These are phyloP conservation scores for Ziziphus jujuba DNA, from an alignment of 306 rosid genomes.

Conservation along the genomic window DNA sequence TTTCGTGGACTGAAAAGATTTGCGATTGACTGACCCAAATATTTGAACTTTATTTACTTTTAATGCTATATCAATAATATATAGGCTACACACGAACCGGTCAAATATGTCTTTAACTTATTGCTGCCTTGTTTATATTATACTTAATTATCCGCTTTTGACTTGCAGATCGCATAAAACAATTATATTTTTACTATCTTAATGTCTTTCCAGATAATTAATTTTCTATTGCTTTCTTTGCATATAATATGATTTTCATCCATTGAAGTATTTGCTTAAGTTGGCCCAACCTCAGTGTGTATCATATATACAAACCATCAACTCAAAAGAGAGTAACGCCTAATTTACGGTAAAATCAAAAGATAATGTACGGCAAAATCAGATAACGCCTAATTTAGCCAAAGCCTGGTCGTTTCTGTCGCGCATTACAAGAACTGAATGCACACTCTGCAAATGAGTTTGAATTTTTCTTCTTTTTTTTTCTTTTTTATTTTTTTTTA, in stretches of 20 bases:
- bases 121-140: background rate
- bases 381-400: too few relatives aligned
- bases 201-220: background rate
- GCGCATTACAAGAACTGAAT: too few relatives aligned
- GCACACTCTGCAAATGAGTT: too few relatives aligned
- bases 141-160: constrained; percentile 6
- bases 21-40: constrained; percentile 16
- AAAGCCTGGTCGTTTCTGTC: too few relatives aligned
- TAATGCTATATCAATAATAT: background rate
- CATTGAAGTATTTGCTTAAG: background rate
- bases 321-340: background rate
- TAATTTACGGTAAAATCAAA: too few relatives aligned
- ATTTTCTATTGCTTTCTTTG: background rate
- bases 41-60: constrained; percentile 6
- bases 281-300: background rate
- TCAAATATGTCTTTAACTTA: constrained; percentile 10
- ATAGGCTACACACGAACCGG: background rate
- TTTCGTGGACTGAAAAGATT: background rate
- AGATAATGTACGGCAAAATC: too few relatives aligned
- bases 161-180: background rate
- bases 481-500: too few relatives aligned
- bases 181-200: background rate
- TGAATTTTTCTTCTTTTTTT: too few relatives aligned
- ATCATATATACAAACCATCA: too few relatives aligned
- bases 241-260: background rate